phyloP scores from a whole-genome alignment of 192 early-diverging fungal genomes.

The Mortierella alpina region DNA sequence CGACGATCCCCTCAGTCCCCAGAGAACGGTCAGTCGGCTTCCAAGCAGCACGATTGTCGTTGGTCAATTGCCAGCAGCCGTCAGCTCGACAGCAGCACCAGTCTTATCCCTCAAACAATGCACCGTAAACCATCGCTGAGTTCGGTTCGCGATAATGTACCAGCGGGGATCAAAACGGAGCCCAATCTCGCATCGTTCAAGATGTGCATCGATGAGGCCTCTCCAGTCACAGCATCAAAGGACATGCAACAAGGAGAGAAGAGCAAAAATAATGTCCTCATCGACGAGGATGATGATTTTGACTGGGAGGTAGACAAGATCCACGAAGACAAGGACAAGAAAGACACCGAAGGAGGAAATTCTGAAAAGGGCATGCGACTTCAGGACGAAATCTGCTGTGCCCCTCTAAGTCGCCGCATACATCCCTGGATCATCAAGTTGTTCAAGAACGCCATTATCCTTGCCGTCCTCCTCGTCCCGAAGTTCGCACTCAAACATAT shows the following conservation, averaged over 20 bases:
- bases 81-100: no score
- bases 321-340: constrained; percentile 5
- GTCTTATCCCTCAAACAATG: neutral
- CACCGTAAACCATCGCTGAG: constrained; percentile 27
- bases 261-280: neutral
- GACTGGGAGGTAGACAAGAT: constrained; percentile 45
- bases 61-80: no score
- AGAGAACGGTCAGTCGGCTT: neutral
- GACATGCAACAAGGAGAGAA: neutral
- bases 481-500: constrained; percentile 19
- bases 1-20: neutral
- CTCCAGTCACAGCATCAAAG: neutral
- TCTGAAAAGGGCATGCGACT: neutral
- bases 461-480: constrained; percentile 11
- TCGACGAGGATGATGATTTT: constrained; percentile 25
- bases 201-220: constrained; percentile 17
- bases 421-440: constrained; percentile 16
- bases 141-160: constrained; percentile 26
- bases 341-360: neutral
- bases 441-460: constrained; percentile 10
- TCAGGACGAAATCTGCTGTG: constrained; percentile 32
- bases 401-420: constrained; percentile 3
- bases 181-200: constrained; percentile 6
- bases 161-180: constrained; percentile 27
- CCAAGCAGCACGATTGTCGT: no score